Evolutionary conservation across 306 rosid genomes (phyloP), one percentile per base, ranked within the genome.

Genomic region (Sicyos edulis): DNA sequence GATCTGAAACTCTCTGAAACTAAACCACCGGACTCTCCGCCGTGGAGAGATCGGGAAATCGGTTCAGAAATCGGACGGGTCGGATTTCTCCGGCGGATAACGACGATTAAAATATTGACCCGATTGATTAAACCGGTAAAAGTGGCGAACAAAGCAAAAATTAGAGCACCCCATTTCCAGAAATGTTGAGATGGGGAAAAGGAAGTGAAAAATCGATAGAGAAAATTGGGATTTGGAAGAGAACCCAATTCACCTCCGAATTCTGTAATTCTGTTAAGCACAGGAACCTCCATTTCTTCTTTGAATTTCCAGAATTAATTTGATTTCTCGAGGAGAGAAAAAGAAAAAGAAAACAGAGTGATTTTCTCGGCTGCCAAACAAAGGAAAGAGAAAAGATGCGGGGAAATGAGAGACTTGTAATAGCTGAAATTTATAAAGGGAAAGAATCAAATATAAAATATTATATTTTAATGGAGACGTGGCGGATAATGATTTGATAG

Each of bases 291-390:
- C 86, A 87, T 79, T 66, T 12, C n/a, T 60, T 60, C 45, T 60
- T 60, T 24, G 4, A 32, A 20, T 5, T 19, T 7, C 8, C 24
- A 17, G 19, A 54, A 19, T 26, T 26, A 11, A 54, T 4, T 45
- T 65, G 8, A 10, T 10, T 65, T 37, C 15, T 20, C 7, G 7
- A 8, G 6, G 7, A 2, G 29, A 47, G 2, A 22, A 21, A 22
- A 2, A 52, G 8, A n/a, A 22, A 22, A 4, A 1, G 86, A 77
- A 83, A 81, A 85, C 80, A 84, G 84, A 88, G 96, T 88, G 92
- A 85, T 79, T 68, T 68, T 68, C 57, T 68, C 5, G 73, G 57
- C 15, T 20, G 44, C 56, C 73, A 68, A 49, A 67, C 72, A 66
- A 40, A 40, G 16, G n/a, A 20, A n/a, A 45, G 0, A 0, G 54